phyloP scores from a whole-genome alignment of 2,329 filamentous ascomycete genomes.

The Lecanosticta acicola region DNA sequence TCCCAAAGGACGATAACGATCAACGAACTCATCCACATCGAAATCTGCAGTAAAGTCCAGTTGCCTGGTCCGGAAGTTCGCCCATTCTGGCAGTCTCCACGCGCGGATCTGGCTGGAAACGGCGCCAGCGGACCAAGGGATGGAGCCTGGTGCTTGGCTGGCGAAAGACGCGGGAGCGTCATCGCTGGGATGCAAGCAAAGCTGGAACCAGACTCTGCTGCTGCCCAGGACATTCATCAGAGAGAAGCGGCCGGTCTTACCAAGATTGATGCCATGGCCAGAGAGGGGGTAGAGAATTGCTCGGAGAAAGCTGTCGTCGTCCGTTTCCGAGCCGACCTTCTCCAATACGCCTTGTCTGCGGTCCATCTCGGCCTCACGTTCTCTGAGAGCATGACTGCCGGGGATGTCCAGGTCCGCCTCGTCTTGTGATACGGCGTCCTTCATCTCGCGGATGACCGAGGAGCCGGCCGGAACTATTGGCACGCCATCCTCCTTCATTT shows the following conservation, averaged over 20 bases:
- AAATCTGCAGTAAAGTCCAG: constrained; percentile 97
- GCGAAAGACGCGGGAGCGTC: constrained; percentile 70
- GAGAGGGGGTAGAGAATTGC: constrained; percentile 73
- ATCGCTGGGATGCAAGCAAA: constrained; percentile 86
- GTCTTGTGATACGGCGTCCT: constrained; percentile 68
- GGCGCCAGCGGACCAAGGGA: constrained; percentile 85
- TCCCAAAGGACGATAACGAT: constrained; percentile 74
- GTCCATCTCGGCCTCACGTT: constrained; percentile 73
- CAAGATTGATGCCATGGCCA: constrained; percentile 73
- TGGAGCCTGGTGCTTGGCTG: constrained; percentile 65
- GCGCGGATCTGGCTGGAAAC: constrained; percentile 88
- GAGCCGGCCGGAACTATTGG: constrained; percentile 67
- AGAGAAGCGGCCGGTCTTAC: constrained; percentile 72
- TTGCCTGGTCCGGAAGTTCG: constrained; percentile 82
- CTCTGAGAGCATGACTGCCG: constrained; percentile 59
- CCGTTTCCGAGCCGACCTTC: constrained; percentile 75
- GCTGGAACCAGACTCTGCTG: constrained; percentile 91
- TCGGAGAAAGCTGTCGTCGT: constrained; percentile 76
- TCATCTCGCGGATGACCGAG: constrained; percentile 82
- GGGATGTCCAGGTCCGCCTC: constrained; percentile 74
- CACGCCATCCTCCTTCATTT: constrained; percentile 95
- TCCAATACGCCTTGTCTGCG: constrained; percentile 78
- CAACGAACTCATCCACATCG: constrained; percentile 83
- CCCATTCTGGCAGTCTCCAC: constrained; percentile 94
- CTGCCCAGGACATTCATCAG: constrained; percentile 67